A percentile compares a stretch with the other conserved stretches of the same genome.
phyloP scores from a whole-genome alignment of 2,329 filamentous ascomycete species.

The Diplodia seriata region DNA sequence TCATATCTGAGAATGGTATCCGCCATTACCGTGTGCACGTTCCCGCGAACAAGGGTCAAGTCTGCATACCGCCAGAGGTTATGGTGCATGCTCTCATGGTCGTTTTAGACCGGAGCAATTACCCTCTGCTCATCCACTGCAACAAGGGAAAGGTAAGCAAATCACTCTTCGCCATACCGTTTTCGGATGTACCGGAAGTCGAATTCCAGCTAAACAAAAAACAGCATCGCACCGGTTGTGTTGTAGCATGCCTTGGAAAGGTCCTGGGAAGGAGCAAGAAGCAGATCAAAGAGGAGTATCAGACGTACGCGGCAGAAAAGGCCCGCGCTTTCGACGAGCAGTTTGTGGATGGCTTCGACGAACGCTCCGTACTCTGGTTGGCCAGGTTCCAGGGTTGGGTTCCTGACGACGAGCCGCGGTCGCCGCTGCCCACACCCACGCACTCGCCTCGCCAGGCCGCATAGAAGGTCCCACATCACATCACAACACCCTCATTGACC shows the following conservation, averaged over 20 bases:
- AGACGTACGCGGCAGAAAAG: constrained; percentile 63
- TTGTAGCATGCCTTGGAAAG: constrained; percentile 80
- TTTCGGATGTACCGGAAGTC: too few relatives aligned
- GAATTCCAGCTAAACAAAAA: constrained; percentile 13
- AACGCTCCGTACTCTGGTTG: constrained; percentile 50
- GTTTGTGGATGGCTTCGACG: constrained; percentile 55
- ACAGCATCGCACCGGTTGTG: constrained; percentile 86
- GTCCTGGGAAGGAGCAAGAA: constrained; percentile 70
- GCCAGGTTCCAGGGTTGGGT: constrained; percentile 41
- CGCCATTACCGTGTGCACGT: constrained; percentile 77
- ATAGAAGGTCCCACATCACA: constrained; percentile 6
- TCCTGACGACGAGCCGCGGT: constrained; percentile 27
- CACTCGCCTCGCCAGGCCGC: constrained; percentile 23
- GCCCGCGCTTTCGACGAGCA: constrained; percentile 55
- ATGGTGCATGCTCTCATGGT: constrained; percentile 76
- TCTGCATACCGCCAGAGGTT: constrained; percentile 49
- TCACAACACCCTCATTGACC: not conserved
- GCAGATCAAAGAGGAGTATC: constrained; percentile 75
- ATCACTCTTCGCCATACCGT: not conserved
- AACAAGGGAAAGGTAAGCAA: constrained; percentile 80
- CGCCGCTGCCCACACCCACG: constrained; percentile 13
- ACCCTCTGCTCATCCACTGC: constrained; percentile 87
- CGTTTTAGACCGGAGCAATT: constrained; percentile 73
- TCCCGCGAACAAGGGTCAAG: constrained; percentile 82
- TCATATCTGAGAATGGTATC: constrained; percentile 72